Base-by-base conservation (phyloP, 805 yeast species). In the Wickerhamiella occidentalis region DNA sequence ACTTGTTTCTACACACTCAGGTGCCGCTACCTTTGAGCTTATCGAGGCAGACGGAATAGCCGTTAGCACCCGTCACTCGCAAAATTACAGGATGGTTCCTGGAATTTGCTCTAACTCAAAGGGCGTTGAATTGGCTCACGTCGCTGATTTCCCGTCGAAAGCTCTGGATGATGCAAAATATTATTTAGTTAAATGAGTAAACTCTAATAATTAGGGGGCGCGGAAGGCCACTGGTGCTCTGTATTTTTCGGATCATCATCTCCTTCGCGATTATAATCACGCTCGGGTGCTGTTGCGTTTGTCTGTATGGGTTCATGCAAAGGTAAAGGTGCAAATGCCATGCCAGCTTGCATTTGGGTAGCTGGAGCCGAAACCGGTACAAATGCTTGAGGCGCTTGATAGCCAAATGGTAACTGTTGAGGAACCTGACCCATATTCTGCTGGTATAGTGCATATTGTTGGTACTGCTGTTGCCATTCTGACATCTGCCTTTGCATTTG, bases 1-100 rank as follows among this genome's bases (percentile, higher is more conserved):
- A 0, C 66, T 87, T n/a, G 87, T 87, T 70, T 95, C 96, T 1
- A 87, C 96, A 0, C 96, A 87, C 68, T 87, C 80, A 64, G 85
- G 82, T 0, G 60, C 65, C 0, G 82, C 78, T 49, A 52, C 79
- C 4, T 59, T 71, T n/a, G 53, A 61, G 0, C 56, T 81, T 6
- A 63, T 77, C 23, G 48, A 54, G 1, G 48, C 41, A 2, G 61
- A 65, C 40, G 61, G 47, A 9, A 45, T 58, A 9, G 53, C 48
- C 18, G 50, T 59, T 3, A 30, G 52, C 19, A 21, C 54, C 11
- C 6, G 30, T 3, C 48, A 48, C 22, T 50, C 45, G 19, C 42
- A 64, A 47, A 55, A 58, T 38, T 87, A 84, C 62, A 66, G 68
- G 40, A 64, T 85, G 29, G 67, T 64, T 45, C 72, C 72, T 0